Evolutionary conservation across 1,284 basidiomycete species (phyloP), one percentile per base, ranked within the genome.

Genomic region (Trametes hirsuta): DNA sequence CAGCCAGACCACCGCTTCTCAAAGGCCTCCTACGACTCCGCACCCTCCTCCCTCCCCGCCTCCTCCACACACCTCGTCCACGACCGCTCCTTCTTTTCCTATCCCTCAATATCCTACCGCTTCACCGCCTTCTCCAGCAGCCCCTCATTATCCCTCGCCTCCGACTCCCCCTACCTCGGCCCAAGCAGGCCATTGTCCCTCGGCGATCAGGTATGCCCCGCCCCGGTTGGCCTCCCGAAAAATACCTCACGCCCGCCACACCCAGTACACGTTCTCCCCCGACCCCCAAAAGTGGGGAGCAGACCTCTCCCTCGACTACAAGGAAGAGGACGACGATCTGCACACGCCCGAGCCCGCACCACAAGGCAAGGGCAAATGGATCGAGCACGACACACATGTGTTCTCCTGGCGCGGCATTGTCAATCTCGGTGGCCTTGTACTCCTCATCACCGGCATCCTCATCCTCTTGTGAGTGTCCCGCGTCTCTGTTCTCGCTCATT

Each of bases 271-370:
- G 52, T 65, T 74, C 49, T 64, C 73, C 6, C 69, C 72, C 41
- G 72, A 74, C 62, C 68, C 68, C 3, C 61, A 68, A 25, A 64
- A 64, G 57, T 74, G 73, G 72, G 70, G 69, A 37, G 49, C 68
- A 5, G 58, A 73, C 65, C 66, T 75, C 48, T 67, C 70, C 8
- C 69, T 66, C 8, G 71, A 74, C 47, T 58, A 66, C 54, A 72
- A 73, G 53, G 75, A 76, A 51, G 65, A 69, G 5, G 75, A 76
- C 63, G 75, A 76, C 63, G 67, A 70, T 18, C 66, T 76, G 4
- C 75, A 76, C 64, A 60, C 63, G 34, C 75, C 75, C 1, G 75
- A 75, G 39, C 63, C 71, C 15, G 55, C 48, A 12, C 67, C 66
- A 25, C 21, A 14, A 6, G 22, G 18, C n/a, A 68, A 64, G 44